Conservation (phyloP, 768 basidiomycete genomes). For the Kwoniella mangroviensis region DNA sequence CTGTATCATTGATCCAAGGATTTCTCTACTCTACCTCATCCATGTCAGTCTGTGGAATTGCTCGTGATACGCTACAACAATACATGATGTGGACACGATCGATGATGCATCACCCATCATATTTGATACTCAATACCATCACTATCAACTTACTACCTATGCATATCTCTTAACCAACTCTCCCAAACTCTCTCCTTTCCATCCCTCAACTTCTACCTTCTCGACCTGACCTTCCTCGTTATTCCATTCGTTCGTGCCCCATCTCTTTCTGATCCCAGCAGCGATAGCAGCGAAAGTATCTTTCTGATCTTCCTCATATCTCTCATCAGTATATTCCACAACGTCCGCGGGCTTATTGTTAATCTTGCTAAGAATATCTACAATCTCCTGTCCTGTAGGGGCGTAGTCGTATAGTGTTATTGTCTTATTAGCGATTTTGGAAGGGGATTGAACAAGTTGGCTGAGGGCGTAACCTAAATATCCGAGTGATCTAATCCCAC, state of each 20-base stretch:
- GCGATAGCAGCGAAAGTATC: neutral
- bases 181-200: constrained; percentile 6
- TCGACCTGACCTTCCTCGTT: constrained; percentile 1
- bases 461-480: constrained; percentile 16
- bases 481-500: constrained; percentile 1
- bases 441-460: constrained; percentile 1
- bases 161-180: constrained; percentile 6
- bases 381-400: constrained; percentile 15
- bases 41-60: too few species aligned
- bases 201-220: constrained; percentile 10
- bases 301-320: neutral
- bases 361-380: constrained; percentile 20
- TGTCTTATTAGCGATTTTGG: constrained; percentile 4
- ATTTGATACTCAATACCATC: neutral
- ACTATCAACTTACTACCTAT: constrained; percentile 5
- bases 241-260: constrained; percentile 10
- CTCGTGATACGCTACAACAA: too few species aligned
- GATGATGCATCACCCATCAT: too few species aligned
- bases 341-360: constrained; percentile 20
- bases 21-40: too few species aligned
- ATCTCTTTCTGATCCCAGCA: constrained; percentile 7
- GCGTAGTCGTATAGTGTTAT: constrained; percentile 11
- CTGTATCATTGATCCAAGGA: too few species aligned
- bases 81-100: too few species aligned
- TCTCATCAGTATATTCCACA: constrained; percentile 7